Base-by-base conservation (phyloP, 108 stramenopile genomes). In the Poteriospumella lacustris region DNA sequence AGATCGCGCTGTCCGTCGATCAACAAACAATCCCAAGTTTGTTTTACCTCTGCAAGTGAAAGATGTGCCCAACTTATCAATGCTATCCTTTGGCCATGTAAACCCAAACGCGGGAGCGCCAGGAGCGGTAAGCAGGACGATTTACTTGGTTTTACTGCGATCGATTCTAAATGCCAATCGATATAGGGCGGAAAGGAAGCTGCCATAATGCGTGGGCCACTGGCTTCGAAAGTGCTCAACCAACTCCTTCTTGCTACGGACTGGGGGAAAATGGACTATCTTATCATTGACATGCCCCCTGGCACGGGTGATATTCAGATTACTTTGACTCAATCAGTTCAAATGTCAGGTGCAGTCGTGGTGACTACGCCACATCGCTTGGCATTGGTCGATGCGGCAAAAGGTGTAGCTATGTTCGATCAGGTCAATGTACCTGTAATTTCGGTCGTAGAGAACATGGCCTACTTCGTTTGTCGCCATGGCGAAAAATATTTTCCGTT, bases 301-400 rank as follows among this genome's bases (percentile, higher is more conserved):
- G 99, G 99, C 1, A 98, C 97, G 1, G 99, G 99, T 0, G 99
- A 99, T 83, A 94, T 99, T 0, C 95, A 96, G 79, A 85, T 99
- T 52, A 94, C 93, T 58, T 89, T 97, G 15, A 93, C 93, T 39
- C 97, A 98, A 87, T 89, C 94, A 15, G 67, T 96, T n/a, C 78
- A 90, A 59, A 73, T 99, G 31, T 92, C 90, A 39, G 96, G 94
- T 33, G 95, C 96, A n/a, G 96, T 99, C 41, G 89, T 96, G 1
- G 97, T 99, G 24, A 97, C 99, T 5, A 99, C 99, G 1, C 99
- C 99, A 39, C 94, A 95, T 34, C 83, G 87, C 33, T 90, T 99
- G 26, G 92, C 94, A 19, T 88, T 89, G 76, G 90, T 91, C 1
- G 99, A 99, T 83, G 96, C 95, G 0, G 68, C 83, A 44, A 99